Evolutionary conservation across 345 rosid genomes (phyloP).

Genomic region (Geranium rotundifolium): DNA sequence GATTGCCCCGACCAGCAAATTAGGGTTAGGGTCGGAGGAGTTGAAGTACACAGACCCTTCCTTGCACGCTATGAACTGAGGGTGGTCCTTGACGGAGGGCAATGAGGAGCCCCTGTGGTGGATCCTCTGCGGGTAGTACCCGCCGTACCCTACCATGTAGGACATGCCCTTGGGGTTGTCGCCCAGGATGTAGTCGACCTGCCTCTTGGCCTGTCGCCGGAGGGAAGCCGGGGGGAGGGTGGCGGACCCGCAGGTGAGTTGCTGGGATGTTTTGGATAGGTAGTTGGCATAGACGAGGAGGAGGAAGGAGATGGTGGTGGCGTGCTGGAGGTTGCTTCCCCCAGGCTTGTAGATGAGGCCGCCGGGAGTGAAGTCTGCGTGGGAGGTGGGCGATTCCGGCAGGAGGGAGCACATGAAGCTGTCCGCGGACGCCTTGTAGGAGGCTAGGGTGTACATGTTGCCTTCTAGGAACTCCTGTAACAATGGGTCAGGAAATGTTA

Average conservation of each 20-base stretch:
- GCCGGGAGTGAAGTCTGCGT: conserved; percentile 66
- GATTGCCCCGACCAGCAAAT: conserved; percentile 60
- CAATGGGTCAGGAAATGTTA: too few relatives aligned
- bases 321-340: conserved; percentile 90
- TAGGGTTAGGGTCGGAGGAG: conserved; percentile 61
- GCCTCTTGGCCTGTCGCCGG: conserved; percentile 68
- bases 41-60: conserved; percentile 66
- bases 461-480: conserved; percentile 61
- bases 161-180: conserved; percentile 79
- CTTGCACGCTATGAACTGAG: conserved; percentile 50
- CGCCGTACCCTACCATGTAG: conserved; percentile 87
- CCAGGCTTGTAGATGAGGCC: conserved; percentile 96
- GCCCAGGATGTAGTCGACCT: conserved; percentile 86
- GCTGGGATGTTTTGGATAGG: conserved; percentile 51
- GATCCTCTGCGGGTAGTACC: conserved; percentile 57
- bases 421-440: conserved; percentile 86
- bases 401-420: conserved; percentile 91
- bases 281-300: conserved; percentile 76
- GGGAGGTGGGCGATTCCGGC: conserved; percentile 60
- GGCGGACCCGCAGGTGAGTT: conserved; percentile 50
- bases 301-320: conserved; percentile 78
- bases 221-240: conserved; percentile 40
- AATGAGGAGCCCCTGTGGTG: conserved; percentile 89
- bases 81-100: conserved; percentile 59
- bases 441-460: conserved; percentile 41